phyloP scores from a whole-genome alignment of 176 grass and related monocot species.

The Oryza brachyantha region DNA sequence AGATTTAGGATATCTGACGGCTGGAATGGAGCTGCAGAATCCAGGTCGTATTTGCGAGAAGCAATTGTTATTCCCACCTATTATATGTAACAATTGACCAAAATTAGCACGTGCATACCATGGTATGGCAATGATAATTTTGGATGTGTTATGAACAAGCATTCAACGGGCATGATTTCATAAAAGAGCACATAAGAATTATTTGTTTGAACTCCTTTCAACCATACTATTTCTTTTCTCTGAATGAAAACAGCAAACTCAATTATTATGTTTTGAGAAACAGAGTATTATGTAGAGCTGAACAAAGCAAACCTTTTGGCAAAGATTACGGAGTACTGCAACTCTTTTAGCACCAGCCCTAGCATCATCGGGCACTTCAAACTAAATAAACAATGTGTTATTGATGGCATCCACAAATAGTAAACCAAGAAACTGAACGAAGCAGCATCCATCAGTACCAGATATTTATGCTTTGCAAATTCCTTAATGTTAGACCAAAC shows the following conservation, averaged over 20 bases:
- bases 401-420: background rate
- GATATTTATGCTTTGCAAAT: constrained; percentile 85
- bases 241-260: background rate
- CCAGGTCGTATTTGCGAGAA: constrained; percentile 71
- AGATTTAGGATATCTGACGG: constrained; percentile 90
- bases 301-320: constrained; percentile 67
- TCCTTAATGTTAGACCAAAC: constrained; percentile 76
- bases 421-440: constrained; percentile 19
- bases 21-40: constrained; percentile 65
- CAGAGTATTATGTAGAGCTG: background rate
- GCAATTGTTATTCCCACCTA: constrained; percentile 89
- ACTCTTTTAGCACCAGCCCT: constrained; percentile 61
- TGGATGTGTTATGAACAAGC: background rate
- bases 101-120: background rate
- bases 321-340: constrained; percentile 83
- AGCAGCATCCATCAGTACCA: constrained; percentile 43
- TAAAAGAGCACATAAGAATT: background rate
- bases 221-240: too few relatives aligned
- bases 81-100: constrained; percentile 1
- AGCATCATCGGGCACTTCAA: constrained; percentile 70
- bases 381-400: constrained; percentile 47
- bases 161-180: background rate
- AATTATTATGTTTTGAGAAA: constrained; percentile 1
- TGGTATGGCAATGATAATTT: background rate
- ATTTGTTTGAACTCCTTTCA: background rate